Base-by-base conservation (phyloP, 768 basidiomycete species). In the Mycena amicta region DNA sequence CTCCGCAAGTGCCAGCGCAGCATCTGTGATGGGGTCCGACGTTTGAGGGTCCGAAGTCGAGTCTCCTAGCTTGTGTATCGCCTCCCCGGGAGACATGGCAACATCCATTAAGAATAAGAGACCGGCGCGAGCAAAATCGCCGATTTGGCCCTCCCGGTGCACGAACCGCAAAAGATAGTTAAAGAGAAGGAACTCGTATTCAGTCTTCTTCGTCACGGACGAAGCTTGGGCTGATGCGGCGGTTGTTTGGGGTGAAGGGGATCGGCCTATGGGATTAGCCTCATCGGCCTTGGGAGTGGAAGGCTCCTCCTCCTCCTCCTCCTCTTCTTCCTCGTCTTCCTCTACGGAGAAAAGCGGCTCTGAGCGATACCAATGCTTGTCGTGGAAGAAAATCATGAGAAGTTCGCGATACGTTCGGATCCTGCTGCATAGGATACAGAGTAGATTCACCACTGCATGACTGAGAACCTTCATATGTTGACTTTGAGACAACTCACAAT, bases 321-420 rank as follows among this genome's bases (percentile, higher is more conserved):
- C 84, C 0, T 84, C 85, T 0, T 85, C 84, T 39, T 90, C 90
- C 0, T 88, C 87, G 37, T 87, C 86, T 68, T 93, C 92, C 61
- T 90, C 88, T 1, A 89, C 84, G 39, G 87, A 75, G 61, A 89
- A 90, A 41, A 92, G 68, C 11, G 89, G 87, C 60, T 92, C 88
- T 5, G 88, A 87, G 11, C 80, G 86, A 68, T 87, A 89, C 87
- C 92, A 92, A 64, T 92, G 87, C 67, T 92, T 95, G 70, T 96
- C 94, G 67, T 95, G 93, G 71, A 98, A 96, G 78, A 98, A 98
- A 62, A 98, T 96, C 83, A 97, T 91, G 37, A 98, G 84, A 2
- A 98, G 79, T 66, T 95, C 92, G 37, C 92, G 86, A 68, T 89
- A 87, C 28, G 91, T 90, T 55, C 92, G 83, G 69, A 98, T 97